Percentiles rank a stretch among this genome's conserved stretches.
These are phyloP conservation scores for Xylariales sp. DNA, from an alignment of 2,329 filamentous ascomycete genomes.

Conservation along the genomic window DNA sequence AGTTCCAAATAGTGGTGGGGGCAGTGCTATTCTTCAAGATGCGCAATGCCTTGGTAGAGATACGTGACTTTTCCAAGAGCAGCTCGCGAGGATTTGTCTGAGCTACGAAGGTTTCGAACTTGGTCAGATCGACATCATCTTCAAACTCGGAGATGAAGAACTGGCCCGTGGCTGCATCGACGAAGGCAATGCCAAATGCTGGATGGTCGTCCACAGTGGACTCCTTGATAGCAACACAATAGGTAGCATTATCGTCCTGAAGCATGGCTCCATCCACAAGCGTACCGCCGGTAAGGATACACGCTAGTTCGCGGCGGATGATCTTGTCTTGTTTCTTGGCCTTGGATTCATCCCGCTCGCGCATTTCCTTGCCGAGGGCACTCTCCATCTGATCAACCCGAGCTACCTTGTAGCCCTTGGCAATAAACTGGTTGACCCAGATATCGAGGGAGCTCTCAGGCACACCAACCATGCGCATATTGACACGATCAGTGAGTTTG, in stretches of 20 bases:
- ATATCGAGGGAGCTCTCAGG: slow-evolving; percentile 92
- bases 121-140: slow-evolving; percentile 89
- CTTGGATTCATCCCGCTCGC: slow-evolving; percentile 73
- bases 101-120: slow-evolving; percentile 94
- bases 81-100: slow-evolving; percentile 87
- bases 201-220: slow-evolving; percentile 67
- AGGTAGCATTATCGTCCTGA: slow-evolving; percentile 95
- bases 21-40: slow-evolving; percentile 95
- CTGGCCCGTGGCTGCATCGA: slow-evolving; percentile 91
- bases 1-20: slow-evolving; percentile 92
- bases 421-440: slow-evolving; percentile 98
- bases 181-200: slow-evolving; percentile 86
- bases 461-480: slow-evolving; percentile 99
- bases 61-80: slow-evolving; percentile 77
- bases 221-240: slow-evolving; percentile 92
- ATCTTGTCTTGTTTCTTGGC: slow-evolving; percentile 80
- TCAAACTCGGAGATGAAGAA: slow-evolving; percentile 91
- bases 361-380: slow-evolving; percentile 94
- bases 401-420: slow-evolving; percentile 96
- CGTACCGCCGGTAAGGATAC: slow-evolving; percentile 86
- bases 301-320: slow-evolving; percentile 84
- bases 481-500: slow-evolving; percentile 95
- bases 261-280: slow-evolving; percentile 95
- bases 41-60: slow-evolving; percentile 84
- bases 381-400: slow-evolving; percentile 96